A percentile compares a stretch with the other conserved stretches of the same genome.
Evolutionary conservation across 306 rosid genomes (phyloP).

Genomic region (Myrica gale): DNA sequence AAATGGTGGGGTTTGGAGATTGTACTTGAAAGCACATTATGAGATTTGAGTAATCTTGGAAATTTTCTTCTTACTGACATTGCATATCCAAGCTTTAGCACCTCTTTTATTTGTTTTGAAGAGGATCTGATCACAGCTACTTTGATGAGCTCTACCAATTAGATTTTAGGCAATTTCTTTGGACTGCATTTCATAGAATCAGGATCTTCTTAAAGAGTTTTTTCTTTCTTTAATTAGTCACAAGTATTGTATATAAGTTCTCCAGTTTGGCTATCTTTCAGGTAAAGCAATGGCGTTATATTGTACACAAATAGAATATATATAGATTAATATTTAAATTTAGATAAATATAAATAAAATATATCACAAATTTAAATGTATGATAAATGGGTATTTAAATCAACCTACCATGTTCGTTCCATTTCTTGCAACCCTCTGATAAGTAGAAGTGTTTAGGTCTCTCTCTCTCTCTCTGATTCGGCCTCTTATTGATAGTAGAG

Average conservation of each 20-base stretch:
- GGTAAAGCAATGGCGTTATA: too few species aligned
- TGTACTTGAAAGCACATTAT: neutral
- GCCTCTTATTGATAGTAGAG: neutral
- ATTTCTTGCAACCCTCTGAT: neutral
- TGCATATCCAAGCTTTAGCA: neutral
- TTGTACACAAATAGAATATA: too few species aligned
- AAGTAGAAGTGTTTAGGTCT: neutral
- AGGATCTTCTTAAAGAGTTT: neutral
- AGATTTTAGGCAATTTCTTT: neutral
- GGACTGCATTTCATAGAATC: neutral
- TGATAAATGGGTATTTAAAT: neutral
- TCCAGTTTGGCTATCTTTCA: neutral
- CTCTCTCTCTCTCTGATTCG: neutral
- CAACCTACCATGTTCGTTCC: neutral
- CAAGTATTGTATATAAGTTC: neutral
- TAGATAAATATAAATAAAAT: too few species aligned
- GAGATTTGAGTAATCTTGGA: neutral
- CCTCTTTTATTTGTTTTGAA: neutral
- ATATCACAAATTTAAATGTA: too few species aligned
- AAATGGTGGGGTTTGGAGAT: neutral
- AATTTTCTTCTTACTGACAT: neutral
- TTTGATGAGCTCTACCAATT: neutral
- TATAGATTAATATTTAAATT: neutral
- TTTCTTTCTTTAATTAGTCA: neutral
- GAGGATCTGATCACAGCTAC: neutral